Conservation (phyloP, 2,329 filamentous ascomycete genomes). For the Pseudogymnoascus sp. region DNA sequence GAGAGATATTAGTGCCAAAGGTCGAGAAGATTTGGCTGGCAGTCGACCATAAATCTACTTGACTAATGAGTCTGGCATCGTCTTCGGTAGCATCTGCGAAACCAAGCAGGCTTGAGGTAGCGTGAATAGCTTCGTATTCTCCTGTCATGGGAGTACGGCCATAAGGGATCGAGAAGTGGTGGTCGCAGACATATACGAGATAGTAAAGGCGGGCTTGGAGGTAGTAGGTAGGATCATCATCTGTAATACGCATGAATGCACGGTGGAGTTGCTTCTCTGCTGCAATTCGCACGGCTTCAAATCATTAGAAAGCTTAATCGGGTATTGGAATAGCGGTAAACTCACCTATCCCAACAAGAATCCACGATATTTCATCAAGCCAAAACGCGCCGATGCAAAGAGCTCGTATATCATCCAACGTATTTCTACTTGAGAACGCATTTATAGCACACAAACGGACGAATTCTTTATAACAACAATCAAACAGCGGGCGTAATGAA, state of each 20-base stretch:
- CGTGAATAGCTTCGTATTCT: neutral
- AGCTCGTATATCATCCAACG: slow-evolving; percentile 27
- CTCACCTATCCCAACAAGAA: slow-evolving; percentile 19
- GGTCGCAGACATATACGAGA: slow-evolving; percentile 54
- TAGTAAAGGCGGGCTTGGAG: slow-evolving; percentile 54
- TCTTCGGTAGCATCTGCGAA: slow-evolving; percentile 12
- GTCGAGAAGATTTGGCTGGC: slow-evolving; percentile 1
- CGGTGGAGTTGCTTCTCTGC: slow-evolving; percentile 48
- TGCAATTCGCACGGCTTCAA: slow-evolving; percentile 47
- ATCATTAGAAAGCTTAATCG: slow-evolving; percentile 44
- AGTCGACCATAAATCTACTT: slow-evolving; percentile 13
- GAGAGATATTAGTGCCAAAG: slow-evolving; percentile 14
- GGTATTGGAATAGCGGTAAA: neutral
- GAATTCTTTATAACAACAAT: slow-evolving; percentile 15
- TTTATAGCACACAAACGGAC: slow-evolving; percentile 10
- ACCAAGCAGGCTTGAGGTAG: neutral
- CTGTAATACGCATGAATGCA: slow-evolving; percentile 41
- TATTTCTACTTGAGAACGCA: slow-evolving; percentile 17
- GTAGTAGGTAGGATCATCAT: slow-evolving; percentile 39
- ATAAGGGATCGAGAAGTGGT: slow-evolving; percentile 56
- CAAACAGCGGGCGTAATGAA: slow-evolving; percentile 13
- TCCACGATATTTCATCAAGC: slow-evolving; percentile 25
- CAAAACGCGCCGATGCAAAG: slow-evolving; percentile 34
- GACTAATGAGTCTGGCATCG: slow-evolving; percentile 13
- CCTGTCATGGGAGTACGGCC: slow-evolving; percentile 40